These are phyloP conservation scores for Brassica nigra DNA, from an alignment of 345 rosid species.

Conservation along the genomic window DNA sequence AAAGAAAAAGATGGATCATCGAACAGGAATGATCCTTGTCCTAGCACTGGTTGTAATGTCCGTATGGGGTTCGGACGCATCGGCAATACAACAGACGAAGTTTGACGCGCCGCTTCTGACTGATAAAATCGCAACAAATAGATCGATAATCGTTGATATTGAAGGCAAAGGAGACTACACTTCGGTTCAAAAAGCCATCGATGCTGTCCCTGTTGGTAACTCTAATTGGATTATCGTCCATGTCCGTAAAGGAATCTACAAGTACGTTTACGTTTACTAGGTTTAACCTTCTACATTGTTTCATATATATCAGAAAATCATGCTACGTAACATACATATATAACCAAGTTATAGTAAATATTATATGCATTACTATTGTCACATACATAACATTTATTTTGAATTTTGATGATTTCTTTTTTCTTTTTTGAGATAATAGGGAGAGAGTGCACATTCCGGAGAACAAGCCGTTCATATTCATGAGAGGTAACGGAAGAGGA, in stretches of 20 bases:
- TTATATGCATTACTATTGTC: background rate
- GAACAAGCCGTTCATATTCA: slow-evolving; percentile 71
- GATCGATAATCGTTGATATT: slow-evolving; percentile 74
- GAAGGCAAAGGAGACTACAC: slow-evolving; percentile 75
- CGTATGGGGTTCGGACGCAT: slow-evolving; percentile 38
- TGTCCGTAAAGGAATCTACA: slow-evolving; percentile 76
- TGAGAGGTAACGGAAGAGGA: slow-evolving; percentile 96
- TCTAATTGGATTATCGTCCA: slow-evolving; percentile 76
- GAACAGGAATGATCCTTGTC: slow-evolving; percentile 29
- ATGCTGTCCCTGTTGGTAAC: slow-evolving; percentile 70
- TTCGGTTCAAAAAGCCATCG: slow-evolving; percentile 74
- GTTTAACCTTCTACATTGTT: slow-evolving; percentile 6
- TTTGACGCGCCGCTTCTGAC: slow-evolving; percentile 74
- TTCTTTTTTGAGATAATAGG: slow-evolving; percentile 34
- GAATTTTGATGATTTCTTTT: background rate
- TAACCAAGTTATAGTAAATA: background rate
- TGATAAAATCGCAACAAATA: slow-evolving; percentile 59
- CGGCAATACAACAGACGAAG: slow-evolving; percentile 28
- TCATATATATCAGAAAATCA: background rate
- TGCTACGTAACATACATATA: background rate
- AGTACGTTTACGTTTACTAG: slow-evolving; percentile 45
- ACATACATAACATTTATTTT: background rate
- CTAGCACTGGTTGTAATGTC: slow-evolving; percentile 23
- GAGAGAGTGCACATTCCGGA: slow-evolving; percentile 76
- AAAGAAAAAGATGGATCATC: slow-evolving; percentile 25